Evolutionary conservation across 352 stramenopile species (phyloP), one percentile per base, ranked within the genome.

Genomic region (Stephanocyclus meneghinianus): DNA sequence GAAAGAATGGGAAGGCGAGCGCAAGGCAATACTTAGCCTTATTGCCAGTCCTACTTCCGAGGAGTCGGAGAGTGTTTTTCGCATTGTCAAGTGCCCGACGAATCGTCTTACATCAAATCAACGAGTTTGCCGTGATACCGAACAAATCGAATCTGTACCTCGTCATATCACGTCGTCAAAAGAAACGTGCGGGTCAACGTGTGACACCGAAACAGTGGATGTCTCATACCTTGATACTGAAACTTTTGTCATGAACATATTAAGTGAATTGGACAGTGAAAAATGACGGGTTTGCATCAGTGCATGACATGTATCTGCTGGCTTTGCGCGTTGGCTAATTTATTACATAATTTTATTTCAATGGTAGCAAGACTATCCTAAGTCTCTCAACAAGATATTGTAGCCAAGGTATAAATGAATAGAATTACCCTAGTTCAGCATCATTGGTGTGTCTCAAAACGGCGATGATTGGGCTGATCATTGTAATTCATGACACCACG

Each of bases 231-330:
- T 70, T 29, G 69, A 76, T 45, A 70, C 69, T 45, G 69, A 76
- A 56, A 53, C 69, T 16, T 76, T 76, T 70, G 45, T 76, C 15
- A 70, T 69, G 69, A 76, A 76, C 29, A 64, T 76, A 26, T 59
- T 76, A 45, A 70, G 69, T 42, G 69, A 51, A 30, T 64, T 76
- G 18, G 69, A 72, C 18, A 26, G 11, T 26, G 26, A 45, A 35
- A 60, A 16, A 26, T 55, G 47, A 55, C 13, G 47, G 47, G 47
- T 26, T 4, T 26, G 47, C 15, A 55, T 9, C 3, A 40, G 35
- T 40, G 35, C 7, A 40, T 40, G 35, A 40, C 0, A 40, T 40
- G 35, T 9, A 40, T 40, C 7, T 40, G 35, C 2, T 40, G 7
- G 35, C 7, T 40, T 40, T 40, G 35, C 7, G 35, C 7, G 35